A percentile compares a stretch with the other conserved stretches of the same genome.
Evolutionary conservation across 805 yeast genomes (phyloP).

Genomic region (Wickerhamia fluorescens): DNA sequence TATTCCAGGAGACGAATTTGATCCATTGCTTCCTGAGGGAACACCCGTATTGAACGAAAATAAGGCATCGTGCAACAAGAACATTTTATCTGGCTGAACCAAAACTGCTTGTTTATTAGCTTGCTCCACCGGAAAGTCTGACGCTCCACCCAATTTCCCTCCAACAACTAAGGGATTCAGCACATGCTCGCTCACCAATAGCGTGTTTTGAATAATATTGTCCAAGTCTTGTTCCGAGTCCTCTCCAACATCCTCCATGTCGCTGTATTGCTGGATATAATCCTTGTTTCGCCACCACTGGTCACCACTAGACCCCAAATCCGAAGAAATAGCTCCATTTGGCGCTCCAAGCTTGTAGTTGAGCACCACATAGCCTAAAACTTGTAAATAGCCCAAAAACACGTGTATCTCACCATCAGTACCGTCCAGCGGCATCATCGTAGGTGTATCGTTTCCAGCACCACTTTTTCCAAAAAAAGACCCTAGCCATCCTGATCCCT

Average conservation of each 20-base stretch:
- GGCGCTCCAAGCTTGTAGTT: conserved; percentile 26
- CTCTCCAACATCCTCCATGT: conserved; percentile 8
- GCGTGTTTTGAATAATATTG: conserved; percentile 11
- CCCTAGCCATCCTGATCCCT: no score
- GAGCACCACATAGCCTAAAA: conserved; percentile 32
- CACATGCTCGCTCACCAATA: conserved; percentile 13
- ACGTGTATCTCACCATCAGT: conserved; percentile 10
- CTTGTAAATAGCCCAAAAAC: conserved; percentile 31
- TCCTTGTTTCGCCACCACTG: conserved; percentile 30
- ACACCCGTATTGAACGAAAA: conserved; percentile 21
- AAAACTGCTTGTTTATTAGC: conserved; percentile 4
- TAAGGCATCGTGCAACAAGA: conserved; percentile 29
- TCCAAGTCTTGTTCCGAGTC: conserved; percentile 17
- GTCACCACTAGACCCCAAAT: conserved; percentile 1
- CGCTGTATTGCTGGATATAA: conserved; percentile 20
- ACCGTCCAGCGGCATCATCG: neutral
- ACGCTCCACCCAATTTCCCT: conserved; percentile 31
- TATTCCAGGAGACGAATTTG: neutral
- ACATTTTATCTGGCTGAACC: conserved; percentile 10
- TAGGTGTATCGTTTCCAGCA: conserved; percentile 1
- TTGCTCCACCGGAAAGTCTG: conserved; percentile 20
- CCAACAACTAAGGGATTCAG: conserved; percentile 21
- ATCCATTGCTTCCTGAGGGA: conserved; percentile 3
- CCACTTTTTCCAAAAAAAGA: conserved; percentile 2
- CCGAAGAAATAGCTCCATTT: conserved; percentile 5